A percentile compares a stretch with the other conserved stretches of the same genome.
Evolutionary conservation across 441 rosid species (phyloP).

Genomic region (Arabidopsis lyrata): DNA sequence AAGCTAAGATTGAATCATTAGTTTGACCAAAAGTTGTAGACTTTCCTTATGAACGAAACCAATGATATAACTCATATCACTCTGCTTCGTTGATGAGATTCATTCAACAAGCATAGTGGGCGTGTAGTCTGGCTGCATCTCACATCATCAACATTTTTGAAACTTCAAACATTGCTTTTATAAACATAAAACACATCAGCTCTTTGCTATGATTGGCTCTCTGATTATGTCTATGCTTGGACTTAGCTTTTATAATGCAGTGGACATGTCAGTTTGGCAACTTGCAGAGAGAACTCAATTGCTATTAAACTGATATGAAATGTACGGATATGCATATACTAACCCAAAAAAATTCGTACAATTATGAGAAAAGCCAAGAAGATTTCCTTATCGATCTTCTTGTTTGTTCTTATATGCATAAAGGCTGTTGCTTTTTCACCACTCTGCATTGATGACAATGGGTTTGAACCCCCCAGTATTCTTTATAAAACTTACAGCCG

Average conservation of each 20-base stretch:
- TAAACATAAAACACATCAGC: slow-evolving; percentile 17
- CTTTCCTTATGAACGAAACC: slow-evolving; percentile 16
- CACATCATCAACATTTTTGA: slow-evolving; percentile 13
- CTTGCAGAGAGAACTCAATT: slow-evolving; percentile 13
- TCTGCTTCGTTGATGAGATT: slow-evolving; percentile 16
- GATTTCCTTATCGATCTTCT: not conserved
- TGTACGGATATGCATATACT: not conserved
- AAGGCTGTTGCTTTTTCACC: not conserved
- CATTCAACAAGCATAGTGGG: slow-evolving; percentile 13
- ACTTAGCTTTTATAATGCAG: slow-evolving; percentile 16
- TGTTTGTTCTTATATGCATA: not conserved
- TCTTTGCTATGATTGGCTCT: slow-evolving; percentile 20
- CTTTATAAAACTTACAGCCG: not conserved
- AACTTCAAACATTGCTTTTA: slow-evolving; percentile 17
- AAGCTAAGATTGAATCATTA: not conserved
- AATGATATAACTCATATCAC: not conserved
- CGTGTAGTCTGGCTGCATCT: not conserved
- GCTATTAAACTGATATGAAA: not conserved
- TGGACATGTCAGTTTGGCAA: slow-evolving; percentile 9
- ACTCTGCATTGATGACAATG: not conserved
- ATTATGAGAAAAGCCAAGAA: not conserved
- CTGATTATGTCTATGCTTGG: slow-evolving; percentile 18
- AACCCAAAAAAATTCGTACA: not conserved
- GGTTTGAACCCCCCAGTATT: not conserved
- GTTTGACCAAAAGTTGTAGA: not conserved